Percentiles rank a stretch among this genome's conserved stretches.
phyloP scores from a whole-genome alignment of 2,329 filamentous ascomycete genomes.

The Diaporthe ampelina region DNA sequence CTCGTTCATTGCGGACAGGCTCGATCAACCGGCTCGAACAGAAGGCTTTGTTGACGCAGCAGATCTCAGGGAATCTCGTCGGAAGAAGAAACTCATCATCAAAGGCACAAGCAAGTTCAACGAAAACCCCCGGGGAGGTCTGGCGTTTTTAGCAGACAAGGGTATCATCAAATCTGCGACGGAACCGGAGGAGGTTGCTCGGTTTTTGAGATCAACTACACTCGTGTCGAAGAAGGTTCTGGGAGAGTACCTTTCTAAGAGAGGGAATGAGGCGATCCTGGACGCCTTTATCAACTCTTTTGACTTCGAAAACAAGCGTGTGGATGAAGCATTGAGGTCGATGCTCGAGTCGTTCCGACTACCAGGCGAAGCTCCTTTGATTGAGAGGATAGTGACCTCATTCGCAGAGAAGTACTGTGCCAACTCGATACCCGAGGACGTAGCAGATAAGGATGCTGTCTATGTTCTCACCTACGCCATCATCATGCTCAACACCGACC shows the following conservation, averaged over 20 bases:
- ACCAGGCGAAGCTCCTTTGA: slow-evolving; percentile 92
- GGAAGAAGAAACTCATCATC: slow-evolving; percentile 89
- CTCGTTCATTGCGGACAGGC: slow-evolving; percentile 89
- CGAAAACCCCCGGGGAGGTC: slow-evolving; percentile 89
- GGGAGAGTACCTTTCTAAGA: slow-evolving; percentile 94
- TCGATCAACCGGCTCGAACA: slow-evolving; percentile 76
- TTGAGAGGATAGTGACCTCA: slow-evolving; percentile 89
- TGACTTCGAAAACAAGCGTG: slow-evolving; percentile 86
- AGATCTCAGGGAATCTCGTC: slow-evolving; percentile 77
- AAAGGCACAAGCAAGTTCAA: slow-evolving; percentile 93
- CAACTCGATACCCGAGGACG: slow-evolving; percentile 77
- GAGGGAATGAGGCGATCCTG: slow-evolving; percentile 86
- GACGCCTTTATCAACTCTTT: slow-evolving; percentile 89
- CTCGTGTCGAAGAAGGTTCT: slow-evolving; percentile 91
- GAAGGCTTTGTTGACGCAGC: slow-evolving; percentile 77
- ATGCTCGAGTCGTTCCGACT: slow-evolving; percentile 94
- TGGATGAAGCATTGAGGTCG: slow-evolving; percentile 89
- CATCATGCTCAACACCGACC: slow-evolving; percentile 97
- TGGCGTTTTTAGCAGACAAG: slow-evolving; percentile 87
- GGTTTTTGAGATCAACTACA: slow-evolving; percentile 88
- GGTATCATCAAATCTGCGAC: slow-evolving; percentile 85
- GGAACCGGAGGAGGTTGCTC: slow-evolving; percentile 83
- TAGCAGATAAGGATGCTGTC: slow-evolving; percentile 88
- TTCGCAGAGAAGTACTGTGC: slow-evolving; percentile 90
- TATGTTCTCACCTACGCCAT: slow-evolving; percentile 96